A percentile compares a stretch with the other conserved stretches of the same genome.
Conservation (phyloP, 805 yeast genomes). For the Yamadazyma scolyti region DNA sequence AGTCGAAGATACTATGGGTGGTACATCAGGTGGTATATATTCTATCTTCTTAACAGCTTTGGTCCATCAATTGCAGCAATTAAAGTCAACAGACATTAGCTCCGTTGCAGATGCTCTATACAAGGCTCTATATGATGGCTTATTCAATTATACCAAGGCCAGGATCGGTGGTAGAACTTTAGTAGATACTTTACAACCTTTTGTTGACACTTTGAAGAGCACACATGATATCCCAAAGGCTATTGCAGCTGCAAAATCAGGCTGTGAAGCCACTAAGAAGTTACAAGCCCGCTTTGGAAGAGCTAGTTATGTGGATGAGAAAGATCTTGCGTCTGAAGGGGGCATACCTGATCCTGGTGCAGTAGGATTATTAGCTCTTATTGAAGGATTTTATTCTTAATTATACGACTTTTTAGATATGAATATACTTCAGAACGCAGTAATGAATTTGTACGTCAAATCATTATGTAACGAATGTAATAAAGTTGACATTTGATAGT, state of each 20-base stretch:
- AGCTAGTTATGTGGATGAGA: conserved; percentile 80
- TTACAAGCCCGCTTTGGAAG: conserved; percentile 88
- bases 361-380: conserved; percentile 67
- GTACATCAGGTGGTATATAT: conserved; percentile 92
- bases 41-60: conserved; percentile 81
- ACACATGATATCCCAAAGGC: conserved; percentile 58
- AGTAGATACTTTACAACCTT: conserved; percentile 86
- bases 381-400: conserved; percentile 37
- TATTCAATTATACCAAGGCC: conserved; percentile 85
- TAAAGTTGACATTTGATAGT: too few species aligned
- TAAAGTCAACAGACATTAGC: conserved; percentile 30
- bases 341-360: conserved; percentile 97
- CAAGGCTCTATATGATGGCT: conserved; percentile 60
- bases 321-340: conserved; percentile 53
- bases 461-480: too few species aligned
- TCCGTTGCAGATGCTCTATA: conserved; percentile 48
- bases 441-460: too few species aligned
- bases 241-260: conserved; percentile 62
- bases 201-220: conserved; percentile 56
- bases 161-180: conserved; percentile 85
- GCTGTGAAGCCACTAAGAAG: conserved; percentile 72
- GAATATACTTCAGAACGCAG: too few species aligned
- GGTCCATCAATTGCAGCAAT: conserved; percentile 43
- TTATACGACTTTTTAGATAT: too few species aligned
- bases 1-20: conserved; percentile 93